Evolutionary conservation across 2,329 filamentous ascomycete species (phyloP).

Genomic region (Elsinoe necatrix): DNA sequence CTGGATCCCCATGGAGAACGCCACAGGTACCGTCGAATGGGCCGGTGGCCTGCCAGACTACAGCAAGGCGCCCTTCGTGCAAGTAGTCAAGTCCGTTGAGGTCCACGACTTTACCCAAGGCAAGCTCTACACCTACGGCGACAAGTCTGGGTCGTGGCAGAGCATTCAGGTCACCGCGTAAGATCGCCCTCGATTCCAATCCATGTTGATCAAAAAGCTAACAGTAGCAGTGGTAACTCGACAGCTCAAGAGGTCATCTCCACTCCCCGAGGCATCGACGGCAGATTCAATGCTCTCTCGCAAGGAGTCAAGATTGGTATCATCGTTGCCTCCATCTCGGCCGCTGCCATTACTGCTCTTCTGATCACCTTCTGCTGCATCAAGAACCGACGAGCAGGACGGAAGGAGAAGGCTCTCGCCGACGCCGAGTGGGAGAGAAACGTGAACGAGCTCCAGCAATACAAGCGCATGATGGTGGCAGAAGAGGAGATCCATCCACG

Average conservation of each 20-base stretch:
- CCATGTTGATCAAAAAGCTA: background rate
- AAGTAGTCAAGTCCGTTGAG: conserved; percentile 29
- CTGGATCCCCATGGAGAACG: conserved; percentile 65
- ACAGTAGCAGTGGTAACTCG: conserved; percentile 28
- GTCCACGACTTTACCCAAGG: conserved; percentile 30
- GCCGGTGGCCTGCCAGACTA: conserved; percentile 31
- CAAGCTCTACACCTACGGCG: conserved; percentile 34
- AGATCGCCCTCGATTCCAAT: conserved; percentile 19
- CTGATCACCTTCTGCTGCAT: conserved; percentile 39
- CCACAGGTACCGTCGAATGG: conserved; percentile 31
- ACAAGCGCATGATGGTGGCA: conserved; percentile 15
- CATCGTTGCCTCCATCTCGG: conserved; percentile 36
- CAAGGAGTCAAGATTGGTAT: conserved; percentile 43
- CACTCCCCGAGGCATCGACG: conserved; percentile 29
- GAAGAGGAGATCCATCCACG: conserved; percentile 14
- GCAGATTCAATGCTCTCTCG: conserved; percentile 37
- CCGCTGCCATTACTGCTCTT: conserved; percentile 29
- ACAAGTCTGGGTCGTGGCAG: conserved; percentile 31
- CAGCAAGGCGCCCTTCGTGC: conserved; percentile 29
- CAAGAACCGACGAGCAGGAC: conserved; percentile 42
- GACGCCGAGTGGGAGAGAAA: conserved; percentile 40
- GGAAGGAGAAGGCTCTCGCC: conserved; percentile 40
- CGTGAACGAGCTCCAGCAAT: conserved; percentile 26
- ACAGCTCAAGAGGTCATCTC: conserved; percentile 29
- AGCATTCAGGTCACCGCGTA: conserved; percentile 43